A percentile compares a stretch with the other conserved stretches of the same genome.
Conservation (phyloP, 2,329 filamentous ascomycete species). For the Talaromyces sp. region DNA sequence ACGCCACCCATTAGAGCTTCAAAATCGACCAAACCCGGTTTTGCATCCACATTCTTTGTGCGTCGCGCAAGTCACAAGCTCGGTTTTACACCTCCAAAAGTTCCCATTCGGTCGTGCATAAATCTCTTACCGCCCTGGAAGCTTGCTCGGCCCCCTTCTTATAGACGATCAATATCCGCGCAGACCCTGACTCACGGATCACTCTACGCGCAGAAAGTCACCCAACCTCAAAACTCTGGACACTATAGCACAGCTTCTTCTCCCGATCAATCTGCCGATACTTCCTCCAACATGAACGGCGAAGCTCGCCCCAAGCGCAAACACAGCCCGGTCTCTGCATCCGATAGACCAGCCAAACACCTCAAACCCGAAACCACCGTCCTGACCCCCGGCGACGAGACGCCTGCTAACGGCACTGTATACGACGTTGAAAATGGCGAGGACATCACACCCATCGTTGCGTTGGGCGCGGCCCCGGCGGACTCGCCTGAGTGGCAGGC, state of each 20-base stretch:
- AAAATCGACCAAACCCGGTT: not conserved
- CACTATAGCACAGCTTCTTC: constrained; percentile 13
- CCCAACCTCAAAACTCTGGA: constrained; percentile 9
- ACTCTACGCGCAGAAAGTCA: constrained; percentile 4
- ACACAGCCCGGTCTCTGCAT: constrained; percentile 48
- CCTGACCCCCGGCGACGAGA: constrained; percentile 40
- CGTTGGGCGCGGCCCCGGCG: constrained; percentile 48
- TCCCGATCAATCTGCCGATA: constrained; percentile 27
- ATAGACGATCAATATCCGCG: constrained; percentile 3
- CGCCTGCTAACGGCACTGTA: constrained; percentile 42
- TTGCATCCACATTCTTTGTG: not conserved
- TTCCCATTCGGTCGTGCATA: not conserved
- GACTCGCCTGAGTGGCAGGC: constrained; percentile 89
- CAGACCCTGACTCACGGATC: constrained; percentile 1
- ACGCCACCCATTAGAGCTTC: constrained; percentile 3
- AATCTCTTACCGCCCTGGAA: not conserved
- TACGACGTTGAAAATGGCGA: constrained; percentile 46
- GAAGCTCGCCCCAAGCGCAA: constrained; percentile 53
- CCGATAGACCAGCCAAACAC: constrained; percentile 55
- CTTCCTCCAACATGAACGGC: constrained; percentile 44
- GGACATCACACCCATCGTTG: constrained; percentile 44
- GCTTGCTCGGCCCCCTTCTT: not conserved
- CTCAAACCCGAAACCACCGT: constrained; percentile 47
- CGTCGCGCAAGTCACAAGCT: constrained; percentile 14
- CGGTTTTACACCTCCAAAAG: not conserved